Evolutionary conservation across 345 rosid genomes (phyloP).

Genomic region (Eucalyptus virginea): DNA sequence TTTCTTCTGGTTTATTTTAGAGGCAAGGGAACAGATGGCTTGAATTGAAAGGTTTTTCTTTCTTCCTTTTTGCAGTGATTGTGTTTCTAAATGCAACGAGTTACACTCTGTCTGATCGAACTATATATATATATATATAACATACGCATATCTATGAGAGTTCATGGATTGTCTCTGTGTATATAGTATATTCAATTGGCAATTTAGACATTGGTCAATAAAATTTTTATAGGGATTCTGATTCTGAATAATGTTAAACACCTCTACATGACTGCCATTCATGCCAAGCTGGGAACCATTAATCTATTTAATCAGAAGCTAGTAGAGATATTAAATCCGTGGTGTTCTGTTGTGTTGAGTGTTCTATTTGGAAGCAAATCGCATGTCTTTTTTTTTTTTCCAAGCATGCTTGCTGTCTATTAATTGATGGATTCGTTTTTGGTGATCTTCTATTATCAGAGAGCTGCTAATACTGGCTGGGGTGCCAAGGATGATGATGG

Average conservation of each 20-base stretch:
- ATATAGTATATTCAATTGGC: not conserved
- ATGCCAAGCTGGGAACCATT: not conserved
- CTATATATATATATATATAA: not conserved
- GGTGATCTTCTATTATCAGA: not conserved
- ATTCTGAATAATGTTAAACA: not conserved
- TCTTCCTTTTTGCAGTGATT: not conserved
- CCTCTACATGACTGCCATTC: not conserved
- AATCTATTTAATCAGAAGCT: not conserved
- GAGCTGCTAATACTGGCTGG: slow-evolving; percentile 25
- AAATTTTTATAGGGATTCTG: not conserved
- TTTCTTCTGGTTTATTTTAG: not conserved
- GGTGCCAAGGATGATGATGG: slow-evolving; percentile 58
- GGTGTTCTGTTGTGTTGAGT: not conserved
- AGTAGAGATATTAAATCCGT: not conserved
- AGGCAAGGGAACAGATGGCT: not conserved
- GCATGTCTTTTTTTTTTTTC: not conserved
- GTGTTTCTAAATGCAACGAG: not conserved
- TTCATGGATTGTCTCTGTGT: not conserved
- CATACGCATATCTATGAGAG: not conserved
- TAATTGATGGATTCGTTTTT: not conserved
- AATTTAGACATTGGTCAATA: not conserved
- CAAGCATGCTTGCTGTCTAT: not conserved
- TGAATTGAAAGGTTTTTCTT: not conserved
- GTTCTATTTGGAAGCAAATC: not conserved
- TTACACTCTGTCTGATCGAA: not conserved